Conservation (phyloP, 306 rosid genomes). For the Trichosanthes truncata region DNA sequence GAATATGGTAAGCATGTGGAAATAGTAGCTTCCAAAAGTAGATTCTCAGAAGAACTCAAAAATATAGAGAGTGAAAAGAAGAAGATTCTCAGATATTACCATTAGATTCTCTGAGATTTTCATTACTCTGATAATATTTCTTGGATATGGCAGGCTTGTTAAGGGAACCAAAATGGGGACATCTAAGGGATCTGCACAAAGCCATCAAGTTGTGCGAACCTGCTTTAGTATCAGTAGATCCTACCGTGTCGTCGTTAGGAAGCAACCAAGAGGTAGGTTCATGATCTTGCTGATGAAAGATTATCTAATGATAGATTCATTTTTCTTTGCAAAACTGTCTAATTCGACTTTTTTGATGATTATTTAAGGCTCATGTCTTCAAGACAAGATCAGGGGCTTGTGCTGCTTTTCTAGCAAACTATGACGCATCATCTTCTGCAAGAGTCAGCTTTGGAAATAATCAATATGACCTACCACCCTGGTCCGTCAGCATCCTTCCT, state of each 20-base stretch:
- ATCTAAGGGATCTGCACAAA: conserved; percentile 70
- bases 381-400: conserved; percentile 43
- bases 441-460: conserved; percentile 50
- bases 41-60: neutral
- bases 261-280: conserved; percentile 50
- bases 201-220: conserved; percentile 73
- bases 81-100: neutral
- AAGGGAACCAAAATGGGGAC: conserved; percentile 92
- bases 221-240: conserved; percentile 58
- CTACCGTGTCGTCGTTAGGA: conserved; percentile 58
- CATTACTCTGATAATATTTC: conserved; percentile 12
- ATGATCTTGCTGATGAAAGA: conserved; percentile 11
- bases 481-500: conserved; percentile 93
- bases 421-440: conserved; percentile 35
- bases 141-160: conserved; percentile 40
- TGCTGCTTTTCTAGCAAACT: conserved; percentile 82
- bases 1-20: conserved; percentile 58
- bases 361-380: conserved; percentile 63
- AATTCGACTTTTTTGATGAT: conserved; percentile 1
- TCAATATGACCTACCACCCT: conserved; percentile 69
- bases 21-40: neutral
- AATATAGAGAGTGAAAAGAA: neutral
- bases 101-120: neutral
- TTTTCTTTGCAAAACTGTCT: neutral
- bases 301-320: neutral